Evolutionary conservation across 1,284 basidiomycete species (phyloP).

Genomic region (Ceratobasidium sp.): DNA sequence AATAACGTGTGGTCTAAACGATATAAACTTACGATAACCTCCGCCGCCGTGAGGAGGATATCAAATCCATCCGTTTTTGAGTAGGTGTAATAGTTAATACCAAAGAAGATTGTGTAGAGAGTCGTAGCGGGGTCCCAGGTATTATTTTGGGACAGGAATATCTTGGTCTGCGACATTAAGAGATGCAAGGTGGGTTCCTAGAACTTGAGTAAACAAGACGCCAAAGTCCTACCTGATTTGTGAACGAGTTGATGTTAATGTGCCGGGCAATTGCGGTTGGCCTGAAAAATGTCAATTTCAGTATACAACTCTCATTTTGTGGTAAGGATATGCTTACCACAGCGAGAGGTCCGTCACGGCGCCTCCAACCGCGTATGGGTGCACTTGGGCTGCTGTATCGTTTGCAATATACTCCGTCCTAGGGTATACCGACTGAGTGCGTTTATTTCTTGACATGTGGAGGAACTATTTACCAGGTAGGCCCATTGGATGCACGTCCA

Average conservation of each 20-base stretch:
- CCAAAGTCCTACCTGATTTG: constrained; percentile 41
- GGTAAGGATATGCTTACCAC: constrained; percentile 22
- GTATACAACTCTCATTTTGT: neutral
- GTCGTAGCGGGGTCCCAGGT: constrained; percentile 55
- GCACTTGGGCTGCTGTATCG: constrained; percentile 37
- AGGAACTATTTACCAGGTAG: constrained; percentile 47
- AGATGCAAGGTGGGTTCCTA: neutral
- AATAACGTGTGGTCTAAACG: neutral
- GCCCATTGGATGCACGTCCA: constrained; percentile 47
- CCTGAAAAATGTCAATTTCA: neutral
- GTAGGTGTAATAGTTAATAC: constrained; percentile 50
- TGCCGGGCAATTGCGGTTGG: constrained; percentile 46
- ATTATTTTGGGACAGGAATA: constrained; percentile 55
- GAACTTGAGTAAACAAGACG: neutral
- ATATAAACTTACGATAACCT: constrained; percentile 40
- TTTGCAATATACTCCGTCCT: constrained; percentile 47
- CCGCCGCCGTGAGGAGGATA: constrained; percentile 43
- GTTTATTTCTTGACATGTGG: too few relatives aligned
- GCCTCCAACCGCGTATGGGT: constrained; percentile 46
- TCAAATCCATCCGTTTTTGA: constrained; percentile 46
- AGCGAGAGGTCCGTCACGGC: constrained; percentile 46
- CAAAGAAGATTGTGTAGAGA: constrained; percentile 58
- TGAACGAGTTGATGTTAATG: constrained; percentile 45
- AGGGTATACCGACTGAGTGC: too few relatives aligned
- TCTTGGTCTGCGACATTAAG: constrained; percentile 44